Percentiles rank a stretch among this genome's conserved stretches.
Evolutionary conservation across 2,329 filamentous ascomycete genomes (phyloP).

Genomic region (Fusarium denticulatum): DNA sequence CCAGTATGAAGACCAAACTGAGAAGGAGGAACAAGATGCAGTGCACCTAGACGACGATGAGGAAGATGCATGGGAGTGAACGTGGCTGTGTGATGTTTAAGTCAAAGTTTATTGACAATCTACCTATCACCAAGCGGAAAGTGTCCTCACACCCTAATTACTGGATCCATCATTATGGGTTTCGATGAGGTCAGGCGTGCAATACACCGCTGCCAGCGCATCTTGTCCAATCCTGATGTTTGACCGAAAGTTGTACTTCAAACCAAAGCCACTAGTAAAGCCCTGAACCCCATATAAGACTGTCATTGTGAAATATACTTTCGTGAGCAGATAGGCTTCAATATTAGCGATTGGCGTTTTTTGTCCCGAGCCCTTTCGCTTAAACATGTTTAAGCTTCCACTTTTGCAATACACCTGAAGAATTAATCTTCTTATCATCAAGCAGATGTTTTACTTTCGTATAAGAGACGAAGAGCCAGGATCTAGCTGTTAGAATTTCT

Average conservation of each 20-base stretch:
- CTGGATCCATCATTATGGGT: rapidly evolving
- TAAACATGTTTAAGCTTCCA: background rate
- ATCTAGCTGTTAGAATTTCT: background rate
- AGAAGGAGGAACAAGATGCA: background rate
- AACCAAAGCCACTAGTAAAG: no score
- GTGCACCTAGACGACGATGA: background rate
- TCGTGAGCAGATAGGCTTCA: background rate
- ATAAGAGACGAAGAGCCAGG: rapidly evolving
- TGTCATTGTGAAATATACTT: background rate
- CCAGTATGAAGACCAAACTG: background rate
- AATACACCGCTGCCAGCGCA: no score
- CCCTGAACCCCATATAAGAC: no score
- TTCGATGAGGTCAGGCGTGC: no score
- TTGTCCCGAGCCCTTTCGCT: background rate
- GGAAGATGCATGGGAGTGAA: background rate
- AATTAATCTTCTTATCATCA: no score
- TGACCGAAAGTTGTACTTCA: no score
- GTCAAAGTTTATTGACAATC: no score
- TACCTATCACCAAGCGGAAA: no score
- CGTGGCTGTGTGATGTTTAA: rapidly evolving
- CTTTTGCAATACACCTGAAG: rapidly evolving
- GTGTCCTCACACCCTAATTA: rapidly evolving
- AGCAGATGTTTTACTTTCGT: rapidly evolving
- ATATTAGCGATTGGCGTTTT: no score
- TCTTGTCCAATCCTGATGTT: background rate